phyloP scores from a whole-genome alignment of 2,329 filamentous ascomycete species.

The Colletotrichum sp. region DNA sequence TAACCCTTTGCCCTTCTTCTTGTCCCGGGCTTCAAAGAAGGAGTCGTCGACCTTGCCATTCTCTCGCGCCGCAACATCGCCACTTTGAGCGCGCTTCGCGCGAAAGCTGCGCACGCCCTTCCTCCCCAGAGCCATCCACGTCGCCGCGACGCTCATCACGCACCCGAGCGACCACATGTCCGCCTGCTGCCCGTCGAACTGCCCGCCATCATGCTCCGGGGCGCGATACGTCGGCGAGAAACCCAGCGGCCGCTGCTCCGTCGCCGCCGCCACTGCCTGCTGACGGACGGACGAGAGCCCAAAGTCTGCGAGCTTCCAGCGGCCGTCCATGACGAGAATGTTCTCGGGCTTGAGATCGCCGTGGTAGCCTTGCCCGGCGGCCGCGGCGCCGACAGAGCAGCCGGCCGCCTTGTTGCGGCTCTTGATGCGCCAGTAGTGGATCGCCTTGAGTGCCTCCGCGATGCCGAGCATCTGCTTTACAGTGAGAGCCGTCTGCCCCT shows the following conservation, averaged over 20 bases:
- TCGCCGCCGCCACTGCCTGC: background rate
- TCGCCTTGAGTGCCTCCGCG: background rate
- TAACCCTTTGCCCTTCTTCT: background rate
- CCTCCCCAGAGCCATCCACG: background rate
- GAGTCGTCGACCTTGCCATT: background rate
- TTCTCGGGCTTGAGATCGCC: background rate
- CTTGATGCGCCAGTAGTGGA: background rate
- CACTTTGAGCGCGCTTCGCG: background rate
- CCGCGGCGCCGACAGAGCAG: background rate
- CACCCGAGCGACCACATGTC: background rate
- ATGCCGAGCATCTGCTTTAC: background rate
- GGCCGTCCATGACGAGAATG: background rate
- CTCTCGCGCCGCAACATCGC: no score
- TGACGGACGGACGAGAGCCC: background rate
- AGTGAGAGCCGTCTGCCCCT: background rate
- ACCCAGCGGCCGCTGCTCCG: background rate
- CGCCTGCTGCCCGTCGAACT: background rate
- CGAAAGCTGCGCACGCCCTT: background rate
- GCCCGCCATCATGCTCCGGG: background rate
- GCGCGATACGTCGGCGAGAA: slow-evolving; percentile 5
- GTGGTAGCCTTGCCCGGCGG: background rate
- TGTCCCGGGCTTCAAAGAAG: background rate
- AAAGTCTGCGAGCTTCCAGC: background rate
- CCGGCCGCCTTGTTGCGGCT: background rate
- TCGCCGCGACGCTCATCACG: slow-evolving; percentile 4